Evolutionary conservation across 2,329 filamentous ascomycete species (phyloP), one percentile per base, ranked within the genome.

Genomic region (Claviceps monticola): DNA sequence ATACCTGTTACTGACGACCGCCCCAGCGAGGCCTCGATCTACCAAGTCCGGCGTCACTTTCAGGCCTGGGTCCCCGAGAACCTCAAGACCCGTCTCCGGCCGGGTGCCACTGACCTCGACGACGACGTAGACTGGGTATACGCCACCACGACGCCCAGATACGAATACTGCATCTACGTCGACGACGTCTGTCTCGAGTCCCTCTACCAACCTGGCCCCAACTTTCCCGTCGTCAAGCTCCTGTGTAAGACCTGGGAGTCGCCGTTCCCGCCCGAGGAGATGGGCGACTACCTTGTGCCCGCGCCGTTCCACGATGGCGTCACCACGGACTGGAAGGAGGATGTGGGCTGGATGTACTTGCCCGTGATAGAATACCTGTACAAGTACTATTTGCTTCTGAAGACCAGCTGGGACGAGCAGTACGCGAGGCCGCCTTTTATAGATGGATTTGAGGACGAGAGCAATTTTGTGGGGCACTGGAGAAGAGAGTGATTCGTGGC

Each of bases 281-380:
- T 34, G 29, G 29, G 47, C 8, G 41, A 49, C 37, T 49, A 49
- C 21, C 41, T 21, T 4, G 23, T 49, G 38, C 37, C 19, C 37
- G 16, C 47, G 14, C 47, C 47, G 7, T 49, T 29, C 14, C 47
- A 49, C 29, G 47, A 49, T 29, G 37, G 37, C 9, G 37, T n/a
- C 37, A 42, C 47, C 16, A 23, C 26, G 16, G 8, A 49, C 38
- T 9, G 19, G 9, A 38, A 49, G 23, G 48, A 49, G 42, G 48
- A 49, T 17, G 38, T 43, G 38, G 48, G 48, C 38, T 49, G 48
- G 48, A 49, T 49, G 48, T 49, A 49, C 38, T 29, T 49, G 48
- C 38, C 48, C 9, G 38, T 49, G 38, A 4, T 34, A 5, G 23
- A 43, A 6, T 49, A 43, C 38, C 17, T 43, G 11, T 43, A 21